A percentile compares a stretch with the other conserved stretches of the same genome.
Conservation (phyloP, 257 asterid species). For the Primulina huaijiensis region DNA sequence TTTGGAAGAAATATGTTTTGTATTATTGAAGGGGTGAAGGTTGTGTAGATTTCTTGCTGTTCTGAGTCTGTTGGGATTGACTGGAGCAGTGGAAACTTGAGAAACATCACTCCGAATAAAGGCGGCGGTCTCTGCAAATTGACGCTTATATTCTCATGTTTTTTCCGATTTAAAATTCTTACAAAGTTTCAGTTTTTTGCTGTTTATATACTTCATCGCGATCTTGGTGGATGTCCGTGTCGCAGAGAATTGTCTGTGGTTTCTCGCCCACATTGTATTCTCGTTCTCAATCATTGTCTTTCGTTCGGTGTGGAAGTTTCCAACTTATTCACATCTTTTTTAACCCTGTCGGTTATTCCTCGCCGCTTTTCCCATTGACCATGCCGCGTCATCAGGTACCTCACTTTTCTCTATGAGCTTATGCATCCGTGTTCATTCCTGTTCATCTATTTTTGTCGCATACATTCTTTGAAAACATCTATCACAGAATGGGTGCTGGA, state of each 20-base stretch:
- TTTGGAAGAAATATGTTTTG: too few species aligned
- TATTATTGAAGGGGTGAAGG: too few species aligned
- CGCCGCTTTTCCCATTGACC: conserved; percentile 27
- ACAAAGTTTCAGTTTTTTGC: neutral
- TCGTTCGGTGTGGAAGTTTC: conserved; percentile 26
- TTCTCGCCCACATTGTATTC: conserved; percentile 25
- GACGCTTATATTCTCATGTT: neutral
- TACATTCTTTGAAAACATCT: neutral
- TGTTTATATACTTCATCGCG: conserved; percentile 24
- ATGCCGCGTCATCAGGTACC: conserved; percentile 68
- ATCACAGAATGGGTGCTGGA: too few species aligned
- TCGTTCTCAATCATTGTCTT: conserved; percentile 14
- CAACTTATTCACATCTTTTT: conserved; percentile 20
- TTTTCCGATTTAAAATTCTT: too few species aligned
- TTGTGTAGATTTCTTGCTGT: too few species aligned
- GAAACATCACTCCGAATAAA: neutral
- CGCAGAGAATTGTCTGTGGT: conserved; percentile 33
- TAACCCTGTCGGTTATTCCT: conserved; percentile 23
- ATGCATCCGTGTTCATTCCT: neutral
- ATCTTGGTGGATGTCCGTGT: conserved; percentile 48
- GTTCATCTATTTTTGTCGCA: neutral
- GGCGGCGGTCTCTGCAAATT: conserved; percentile 19
- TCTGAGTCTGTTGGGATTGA: too few species aligned
- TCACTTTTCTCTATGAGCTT: neutral
- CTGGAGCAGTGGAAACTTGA: neutral